phyloP scores from a whole-genome alignment of 2,329 filamentous ascomycete genomes.

The Xylaria sp. region DNA sequence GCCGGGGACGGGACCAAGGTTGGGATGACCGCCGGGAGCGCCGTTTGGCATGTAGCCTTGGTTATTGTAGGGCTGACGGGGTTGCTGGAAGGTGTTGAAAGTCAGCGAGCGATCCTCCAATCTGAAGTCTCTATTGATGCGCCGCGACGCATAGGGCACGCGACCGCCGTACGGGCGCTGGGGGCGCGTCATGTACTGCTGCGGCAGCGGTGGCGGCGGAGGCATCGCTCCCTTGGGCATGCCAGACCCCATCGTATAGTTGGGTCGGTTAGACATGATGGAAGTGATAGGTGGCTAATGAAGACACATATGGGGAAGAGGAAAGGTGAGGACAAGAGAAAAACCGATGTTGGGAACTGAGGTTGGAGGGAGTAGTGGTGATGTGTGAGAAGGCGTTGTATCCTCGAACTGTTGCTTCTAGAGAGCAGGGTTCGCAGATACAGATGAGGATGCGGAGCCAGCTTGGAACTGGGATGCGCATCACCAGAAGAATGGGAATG shows the following conservation, averaged over 20 bases:
- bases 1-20: conserved; percentile 55
- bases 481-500: background rate
- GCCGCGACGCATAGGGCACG: background rate
- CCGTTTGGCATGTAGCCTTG: conserved; percentile 67
- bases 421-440: too few relatives aligned
- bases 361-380: background rate
- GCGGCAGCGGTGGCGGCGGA: background rate
- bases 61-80: conserved; percentile 49
- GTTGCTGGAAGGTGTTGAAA: conserved; percentile 33
- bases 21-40: conserved; percentile 48
- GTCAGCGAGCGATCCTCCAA: conserved; percentile 21
- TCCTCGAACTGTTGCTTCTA: background rate
- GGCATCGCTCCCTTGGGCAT: conserved; percentile 4
- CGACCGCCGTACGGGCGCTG: background rate
- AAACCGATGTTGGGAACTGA: background rate
- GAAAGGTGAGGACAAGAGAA: background rate
- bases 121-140: conserved; percentile 17
- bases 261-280: background rate
- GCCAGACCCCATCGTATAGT: conserved; percentile 1
- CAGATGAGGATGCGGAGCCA: background rate
- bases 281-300: background rate
- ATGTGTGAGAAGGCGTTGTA: background rate
- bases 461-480: background rate
- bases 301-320: background rate
- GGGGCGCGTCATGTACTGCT: background rate